These are phyloP conservation scores for Anethum foeniculum DNA, from an alignment of 140 eudicot genomes.

Conservation along the genomic window DNA sequence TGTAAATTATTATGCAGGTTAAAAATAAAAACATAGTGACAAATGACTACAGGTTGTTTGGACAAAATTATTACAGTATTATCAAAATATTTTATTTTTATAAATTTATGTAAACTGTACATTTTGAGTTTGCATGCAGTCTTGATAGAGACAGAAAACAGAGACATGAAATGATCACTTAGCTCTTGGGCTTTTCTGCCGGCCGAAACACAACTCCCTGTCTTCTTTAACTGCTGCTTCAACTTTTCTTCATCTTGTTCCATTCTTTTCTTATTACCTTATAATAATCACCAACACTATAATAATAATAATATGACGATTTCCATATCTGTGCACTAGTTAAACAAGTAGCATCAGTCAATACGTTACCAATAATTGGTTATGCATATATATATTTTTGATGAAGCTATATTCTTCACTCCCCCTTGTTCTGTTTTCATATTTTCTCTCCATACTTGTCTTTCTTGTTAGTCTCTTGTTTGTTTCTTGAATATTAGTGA, in stretches of 20 bases:
- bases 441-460: background rate
- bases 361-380: background rate
- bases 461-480: background rate
- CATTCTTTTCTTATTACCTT: background rate
- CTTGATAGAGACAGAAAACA: background rate
- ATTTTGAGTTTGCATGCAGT: constrained; percentile 5
- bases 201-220: background rate
- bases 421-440: background rate
- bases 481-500: background rate
- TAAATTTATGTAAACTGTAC: background rate
- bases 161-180: background rate
- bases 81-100: no score
- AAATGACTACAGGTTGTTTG: background rate
- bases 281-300: background rate
- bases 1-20: background rate
- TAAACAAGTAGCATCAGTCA: background rate
- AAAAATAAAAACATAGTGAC: background rate
- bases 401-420: background rate
- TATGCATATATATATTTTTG: background rate
- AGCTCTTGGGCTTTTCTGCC: constrained; percentile 14
- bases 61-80: no score
- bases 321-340: background rate
- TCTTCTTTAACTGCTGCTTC: background rate
- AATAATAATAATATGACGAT: background rate
- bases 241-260: background rate